Evolutionary conservation across 2,329 filamentous ascomycete genomes (phyloP), one percentile per base, ranked within the genome.

Genomic region (Daldinia sp.): DNA sequence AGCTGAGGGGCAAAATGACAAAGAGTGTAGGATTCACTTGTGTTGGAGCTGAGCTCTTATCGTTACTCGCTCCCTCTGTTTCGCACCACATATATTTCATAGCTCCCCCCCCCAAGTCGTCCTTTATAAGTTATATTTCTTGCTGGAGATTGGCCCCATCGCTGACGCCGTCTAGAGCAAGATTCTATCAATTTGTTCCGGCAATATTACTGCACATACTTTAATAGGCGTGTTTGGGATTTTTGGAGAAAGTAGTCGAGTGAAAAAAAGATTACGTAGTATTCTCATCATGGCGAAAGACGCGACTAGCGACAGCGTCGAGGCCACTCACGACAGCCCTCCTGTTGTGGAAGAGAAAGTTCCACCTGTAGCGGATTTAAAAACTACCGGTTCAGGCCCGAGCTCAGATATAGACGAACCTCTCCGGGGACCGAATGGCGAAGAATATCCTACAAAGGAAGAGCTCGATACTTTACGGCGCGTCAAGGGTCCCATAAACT

Each of bases 401-500:
- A 60, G 64, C 1, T 75, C 70, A 37, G 72, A 74, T 26, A 35
- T 60, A 12, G 75, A 75, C 2, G 68, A 66, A 23, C 46, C 10
- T 46, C 67, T 76, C 26, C 72, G 72, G 7, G 76, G 76, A 5
- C 76, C 76, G 57, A 76, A 75, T 18, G 73, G 73, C 65, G 80
- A 83, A 70, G 78, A 79, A 69, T 82, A 82, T 55, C 86, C 86
- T 0, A 88, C 86, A 0, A 81, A 83, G n/a, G 82, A 87, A 68
- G 86, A 89, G 48, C 73, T 87, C n/a, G 70, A 70, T 2, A 86
- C 84, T 4, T 78, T 89, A 4, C 82, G 82, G 39, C 86, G 86
- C 68, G 82, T 88, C 9, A 82, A 85, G 39, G 86, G 84, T 57
- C 82, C 80, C 68, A 83, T 90, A 18, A 85, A 84, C 7, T 87